Conservation (phyloP, 257 asterid genomes). For the Fraxinus quadrangulata region DNA sequence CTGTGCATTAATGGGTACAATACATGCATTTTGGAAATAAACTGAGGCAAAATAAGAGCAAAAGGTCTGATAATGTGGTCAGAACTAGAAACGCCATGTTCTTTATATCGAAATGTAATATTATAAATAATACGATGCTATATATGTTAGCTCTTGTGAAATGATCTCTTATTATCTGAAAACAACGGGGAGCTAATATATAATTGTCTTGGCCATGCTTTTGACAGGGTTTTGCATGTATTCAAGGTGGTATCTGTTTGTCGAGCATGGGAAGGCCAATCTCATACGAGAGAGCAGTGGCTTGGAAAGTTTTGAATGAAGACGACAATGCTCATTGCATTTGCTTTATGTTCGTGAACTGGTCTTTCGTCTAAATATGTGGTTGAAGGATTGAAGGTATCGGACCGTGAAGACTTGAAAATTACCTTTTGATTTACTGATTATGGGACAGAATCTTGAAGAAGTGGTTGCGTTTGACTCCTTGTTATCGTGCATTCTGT, state of each 20-base stretch:
- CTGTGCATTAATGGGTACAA: neutral
- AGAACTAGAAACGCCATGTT: neutral
- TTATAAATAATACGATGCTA: too few species aligned
- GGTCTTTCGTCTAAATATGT: slow-evolving; percentile 66
- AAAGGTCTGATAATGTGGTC: neutral
- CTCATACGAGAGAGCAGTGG: slow-evolving; percentile 86
- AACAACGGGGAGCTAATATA: neutral
- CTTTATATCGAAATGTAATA: too few species aligned
- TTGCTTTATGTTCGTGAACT: slow-evolving; percentile 80
- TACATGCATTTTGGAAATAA: neutral
- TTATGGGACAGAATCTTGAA: neutral
- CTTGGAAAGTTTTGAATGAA: slow-evolving; percentile 93
- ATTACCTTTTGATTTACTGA: neutral
- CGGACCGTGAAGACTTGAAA: neutral
- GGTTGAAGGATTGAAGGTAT: neutral
- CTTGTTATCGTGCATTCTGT: neutral
- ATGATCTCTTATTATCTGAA: neutral
- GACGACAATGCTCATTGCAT: slow-evolving; percentile 85
- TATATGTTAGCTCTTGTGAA: neutral
- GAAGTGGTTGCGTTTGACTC: neutral
- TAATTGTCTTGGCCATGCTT: neutral
- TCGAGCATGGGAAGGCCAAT: slow-evolving; percentile 96
- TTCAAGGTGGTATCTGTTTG: slow-evolving; percentile 87
- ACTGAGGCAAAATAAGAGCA: neutral
- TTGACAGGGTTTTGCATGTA: slow-evolving; percentile 78